These are phyloP conservation scores for Mortierella sp. DNA, from an alignment of 371 early-diverging fungal species.

Conservation along the genomic window DNA sequence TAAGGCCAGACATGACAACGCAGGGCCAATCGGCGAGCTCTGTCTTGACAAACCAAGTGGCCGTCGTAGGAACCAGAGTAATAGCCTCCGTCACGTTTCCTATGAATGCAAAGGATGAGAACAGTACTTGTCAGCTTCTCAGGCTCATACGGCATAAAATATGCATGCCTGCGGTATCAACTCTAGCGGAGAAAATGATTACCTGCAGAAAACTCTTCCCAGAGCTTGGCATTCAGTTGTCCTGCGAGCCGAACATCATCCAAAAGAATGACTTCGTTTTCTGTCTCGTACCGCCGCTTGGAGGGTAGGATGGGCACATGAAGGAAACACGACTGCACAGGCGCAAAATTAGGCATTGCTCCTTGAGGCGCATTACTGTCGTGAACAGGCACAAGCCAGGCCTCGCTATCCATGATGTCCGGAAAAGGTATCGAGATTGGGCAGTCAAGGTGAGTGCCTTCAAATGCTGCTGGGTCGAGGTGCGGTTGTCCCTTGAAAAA, in stretches of 20 bases:
- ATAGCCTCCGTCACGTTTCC: constrained; percentile 52
- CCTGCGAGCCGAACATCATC: constrained; percentile 49
- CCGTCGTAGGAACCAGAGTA: constrained; percentile 43
- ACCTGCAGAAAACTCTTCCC: constrained; percentile 54
- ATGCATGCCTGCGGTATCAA: no score
- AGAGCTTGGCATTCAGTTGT: constrained; percentile 39
- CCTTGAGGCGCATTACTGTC: not conserved
- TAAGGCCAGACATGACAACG: constrained; percentile 50
- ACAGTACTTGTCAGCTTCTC: no score
- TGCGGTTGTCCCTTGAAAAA: constrained; percentile 44
- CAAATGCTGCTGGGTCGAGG: constrained; percentile 45
- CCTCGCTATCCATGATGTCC: constrained; percentile 53
- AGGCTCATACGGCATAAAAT: no score
- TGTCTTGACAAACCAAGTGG: constrained; percentile 49
- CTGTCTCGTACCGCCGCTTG: constrained; percentile 49
- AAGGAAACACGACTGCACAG: constrained; percentile 46
- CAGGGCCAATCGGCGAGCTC: constrained; percentile 57
- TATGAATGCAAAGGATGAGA: constrained; percentile 11
- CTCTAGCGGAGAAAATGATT: no score
- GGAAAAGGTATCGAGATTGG: constrained; percentile 45
- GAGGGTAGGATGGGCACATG: constrained; percentile 55
- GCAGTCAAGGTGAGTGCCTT: constrained; percentile 26
- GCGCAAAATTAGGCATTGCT: not conserved
- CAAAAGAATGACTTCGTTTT: constrained; percentile 46
- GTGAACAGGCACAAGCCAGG: constrained; percentile 29